These are phyloP conservation scores for Yamadazyma insecticola DNA, from an alignment of 805 yeast species.

Conservation along the genomic window DNA sequence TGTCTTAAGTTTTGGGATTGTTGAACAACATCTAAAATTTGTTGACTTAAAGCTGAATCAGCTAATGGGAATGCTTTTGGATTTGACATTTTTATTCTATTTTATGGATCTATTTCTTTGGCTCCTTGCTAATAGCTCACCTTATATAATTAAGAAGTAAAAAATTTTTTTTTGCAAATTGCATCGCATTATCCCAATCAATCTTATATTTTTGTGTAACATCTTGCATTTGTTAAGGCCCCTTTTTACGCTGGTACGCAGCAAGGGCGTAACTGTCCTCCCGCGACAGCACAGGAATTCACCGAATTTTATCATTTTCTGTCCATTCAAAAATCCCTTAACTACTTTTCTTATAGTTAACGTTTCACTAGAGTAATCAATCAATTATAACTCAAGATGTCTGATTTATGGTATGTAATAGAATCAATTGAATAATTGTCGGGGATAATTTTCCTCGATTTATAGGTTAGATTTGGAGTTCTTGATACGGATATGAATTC, in stretches of 20 bases:
- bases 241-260: too few species aligned
- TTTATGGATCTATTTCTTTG: slow-evolving; percentile 14
- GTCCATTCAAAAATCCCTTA: slow-evolving; percentile 5
- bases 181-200: too few species aligned
- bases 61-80: slow-evolving; percentile 99
- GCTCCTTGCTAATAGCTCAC: slow-evolving; percentile 53
- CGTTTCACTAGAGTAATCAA: too few species aligned
- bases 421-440: not conserved
- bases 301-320: slow-evolving; percentile 7
- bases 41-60: slow-evolving; percentile 91
- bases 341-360: too few species aligned
- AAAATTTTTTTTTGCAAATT: too few species aligned
- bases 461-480: not conserved
- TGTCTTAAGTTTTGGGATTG: slow-evolving; percentile 98
- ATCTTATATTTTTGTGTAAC: too few species aligned
- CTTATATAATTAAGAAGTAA: too few species aligned
- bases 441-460: not conserved
- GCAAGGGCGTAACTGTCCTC: not conserved
- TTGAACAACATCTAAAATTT: slow-evolving; percentile 95
- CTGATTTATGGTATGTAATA: slow-evolving; percentile 68
- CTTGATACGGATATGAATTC: too few species aligned
- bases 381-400: slow-evolving; percentile 37
- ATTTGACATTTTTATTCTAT: slow-evolving; percentile 79
- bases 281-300: slow-evolving; percentile 2
- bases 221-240: too few species aligned